Percentiles rank a stretch among this genome's conserved stretches.
Evolutionary conservation across 2,329 filamentous ascomycete genomes (phyloP).

Genomic region (Coniochaeta sp.): DNA sequence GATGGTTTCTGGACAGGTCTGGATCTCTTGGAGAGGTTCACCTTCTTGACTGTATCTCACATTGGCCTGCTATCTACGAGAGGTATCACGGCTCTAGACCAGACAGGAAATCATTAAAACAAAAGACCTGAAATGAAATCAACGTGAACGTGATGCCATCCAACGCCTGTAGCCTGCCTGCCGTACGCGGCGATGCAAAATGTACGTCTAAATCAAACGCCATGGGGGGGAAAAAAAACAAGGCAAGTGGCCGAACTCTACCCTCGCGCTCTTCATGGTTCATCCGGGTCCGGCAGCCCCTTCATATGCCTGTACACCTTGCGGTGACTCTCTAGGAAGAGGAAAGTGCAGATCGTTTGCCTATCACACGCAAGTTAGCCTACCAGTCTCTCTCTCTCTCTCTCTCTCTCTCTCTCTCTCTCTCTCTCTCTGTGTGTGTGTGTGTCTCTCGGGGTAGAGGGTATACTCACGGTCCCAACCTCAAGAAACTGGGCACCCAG

Average conservation of each 20-base stretch:
- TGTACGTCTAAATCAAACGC: not conserved
- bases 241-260: not conserved
- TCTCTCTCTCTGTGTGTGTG: not conserved
- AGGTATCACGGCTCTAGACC: not conserved
- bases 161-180: not conserved
- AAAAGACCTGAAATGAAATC: not conserved
- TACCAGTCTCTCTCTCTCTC: not conserved
- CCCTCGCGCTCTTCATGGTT: conserved; percentile 12
- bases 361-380: conserved; percentile 23
- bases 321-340: conserved; percentile 84
- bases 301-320: conserved; percentile 59
- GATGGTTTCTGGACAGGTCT: not conserved
- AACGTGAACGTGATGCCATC: not conserved
- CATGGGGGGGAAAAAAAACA: too few species aligned
- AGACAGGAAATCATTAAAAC: not conserved
- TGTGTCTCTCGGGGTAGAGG: too few species aligned
- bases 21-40: not conserved
- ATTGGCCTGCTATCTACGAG: not conserved
- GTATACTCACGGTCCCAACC: conserved; percentile 52
- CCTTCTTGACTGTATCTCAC: not conserved
- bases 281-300: conserved; percentile 28
- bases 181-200: not conserved
- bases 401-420: not conserved
- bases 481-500: conserved; percentile 71
- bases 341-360: conserved; percentile 80